These are phyloP conservation scores for Mortierella sp. DNA, from an alignment of 371 early-diverging fungal species.

Conservation along the genomic window DNA sequence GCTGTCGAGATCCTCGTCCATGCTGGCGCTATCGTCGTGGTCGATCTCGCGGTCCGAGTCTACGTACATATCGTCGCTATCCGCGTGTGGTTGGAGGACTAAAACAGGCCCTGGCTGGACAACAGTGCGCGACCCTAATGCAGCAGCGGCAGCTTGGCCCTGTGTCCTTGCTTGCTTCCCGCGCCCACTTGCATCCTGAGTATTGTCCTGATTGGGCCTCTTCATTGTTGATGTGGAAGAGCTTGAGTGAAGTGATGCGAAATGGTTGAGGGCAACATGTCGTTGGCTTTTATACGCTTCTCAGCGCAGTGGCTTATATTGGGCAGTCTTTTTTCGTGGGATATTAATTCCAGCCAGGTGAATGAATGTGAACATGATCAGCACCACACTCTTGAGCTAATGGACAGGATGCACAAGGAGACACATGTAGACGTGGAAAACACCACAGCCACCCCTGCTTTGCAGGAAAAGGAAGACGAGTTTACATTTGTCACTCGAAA, in stretches of 20 bases:
- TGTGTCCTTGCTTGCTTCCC: conserved; percentile 25
- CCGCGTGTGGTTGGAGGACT: conserved; percentile 9
- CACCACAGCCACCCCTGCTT: not conserved
- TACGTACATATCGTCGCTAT: conserved; percentile 4
- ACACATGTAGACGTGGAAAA: not conserved
- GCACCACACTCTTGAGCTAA: not conserved
- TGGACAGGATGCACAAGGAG: conserved; percentile 6
- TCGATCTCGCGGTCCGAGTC: conserved; percentile 14
- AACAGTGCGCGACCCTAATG: conserved; percentile 24
- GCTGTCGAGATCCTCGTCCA: conserved; percentile 17
- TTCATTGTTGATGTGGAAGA: conserved; percentile 30
- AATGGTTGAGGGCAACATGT: not conserved
- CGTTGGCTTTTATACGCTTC: not conserved
- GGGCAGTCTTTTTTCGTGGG: not conserved
- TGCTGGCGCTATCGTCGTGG: conserved; percentile 2
- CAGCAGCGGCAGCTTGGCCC: not conserved
- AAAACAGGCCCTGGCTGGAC: conserved; percentile 20
- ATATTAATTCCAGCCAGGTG: not conserved
- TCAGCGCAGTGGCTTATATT: not conserved
- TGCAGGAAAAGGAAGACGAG: conserved; percentile 21
- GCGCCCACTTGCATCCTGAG: conserved; percentile 15
- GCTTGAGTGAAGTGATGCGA: not conserved
- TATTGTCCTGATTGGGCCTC: conserved; percentile 27
- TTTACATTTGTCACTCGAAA: conserved; percentile 46
- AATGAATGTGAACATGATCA: not conserved